Evolutionary conservation across 2,329 filamentous ascomycete species (phyloP), one percentile per base, ranked within the genome.

Genomic region (Trichophyton equinum): DNA sequence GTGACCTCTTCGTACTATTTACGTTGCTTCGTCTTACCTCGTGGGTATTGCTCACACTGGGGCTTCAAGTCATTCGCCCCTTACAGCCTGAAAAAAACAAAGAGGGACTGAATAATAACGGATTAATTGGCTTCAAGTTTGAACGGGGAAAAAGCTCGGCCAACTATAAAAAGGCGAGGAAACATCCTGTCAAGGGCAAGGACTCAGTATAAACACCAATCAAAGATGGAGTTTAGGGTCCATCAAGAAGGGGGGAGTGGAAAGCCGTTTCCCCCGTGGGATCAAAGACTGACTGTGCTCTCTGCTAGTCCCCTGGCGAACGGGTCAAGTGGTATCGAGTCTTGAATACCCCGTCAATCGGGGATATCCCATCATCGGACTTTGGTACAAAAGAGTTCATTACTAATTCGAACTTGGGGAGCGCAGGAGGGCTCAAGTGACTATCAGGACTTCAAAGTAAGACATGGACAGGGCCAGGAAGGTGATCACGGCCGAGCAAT

Each of bases 351-450:
- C 46, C 46, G 46, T 49, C 46, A 49, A 36, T 55, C 30, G 49
- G 30, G 30, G 30, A 33, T 55, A 55, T 55, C 30, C 49, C 49
- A 55, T 55, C 49, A 55, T 36, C 49, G 30, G 49, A 55, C 49
- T 20, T 55, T 18, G 25, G 49, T 33, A 47, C 18, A 18, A 7
- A 49, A 22, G 13, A 25, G 46, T 49, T 49, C 20, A 15, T 49
- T 49, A 27, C 46, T 49, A 49, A 22, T 47, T 47, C 11, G 46
- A 49, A 25, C 18, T 49, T 4, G 20, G 7, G 8, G 46, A 25
- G 20, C 9, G 22, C 25, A 9, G 46, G 46, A 49, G 20, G 22
- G 46, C 46, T 49, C 46, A 49, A 49, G 46, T 49, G 46, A 49
- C 20, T 25, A 22, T 49, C 22, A 7, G 22, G 9, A 49, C 11